Evolutionary conservation across 352 stramenopile genomes (phyloP).

Genomic region (Hyaloperonospora arabidopsidis): DNA sequence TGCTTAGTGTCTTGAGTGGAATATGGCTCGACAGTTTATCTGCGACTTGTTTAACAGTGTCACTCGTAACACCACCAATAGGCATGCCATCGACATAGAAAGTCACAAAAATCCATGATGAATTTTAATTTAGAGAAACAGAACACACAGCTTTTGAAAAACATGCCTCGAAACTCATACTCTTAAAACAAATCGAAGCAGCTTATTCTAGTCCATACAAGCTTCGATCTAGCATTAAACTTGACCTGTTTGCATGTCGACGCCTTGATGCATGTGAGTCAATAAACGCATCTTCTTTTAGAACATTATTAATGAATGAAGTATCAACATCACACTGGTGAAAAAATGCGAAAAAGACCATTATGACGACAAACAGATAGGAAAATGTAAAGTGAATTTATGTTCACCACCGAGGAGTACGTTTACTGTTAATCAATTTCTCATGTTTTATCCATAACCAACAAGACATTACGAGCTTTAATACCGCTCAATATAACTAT

Average conservation of each 20-base stretch:
- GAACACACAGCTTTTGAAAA: not conserved
- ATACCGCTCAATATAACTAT: not conserved
- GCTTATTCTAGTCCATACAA: too few relatives aligned
- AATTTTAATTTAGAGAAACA: not conserved
- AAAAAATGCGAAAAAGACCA: not conserved
- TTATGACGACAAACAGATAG: not conserved
- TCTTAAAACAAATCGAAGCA: too few relatives aligned
- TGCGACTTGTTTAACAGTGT: too few relatives aligned
- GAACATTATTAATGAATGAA: constrained; percentile 1
- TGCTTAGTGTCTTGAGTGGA: not conserved
- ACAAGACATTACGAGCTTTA: constrained; percentile 1
- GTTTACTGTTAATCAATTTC: constrained; percentile 4
- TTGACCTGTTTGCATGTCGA: too few relatives aligned
- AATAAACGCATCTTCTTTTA: constrained; percentile 6
- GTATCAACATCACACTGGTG: constrained; percentile 7
- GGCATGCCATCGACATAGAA: too few relatives aligned
- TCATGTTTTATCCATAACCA: constrained; percentile 1
- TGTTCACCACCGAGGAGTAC: too few relatives aligned
- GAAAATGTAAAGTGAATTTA: constrained; percentile 1
- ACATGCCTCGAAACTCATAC: constrained; percentile 7
- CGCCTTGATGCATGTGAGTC: not conserved
- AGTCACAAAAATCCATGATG: not conserved
- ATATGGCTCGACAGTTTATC: not conserved
- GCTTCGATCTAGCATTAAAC: constrained; percentile 2
- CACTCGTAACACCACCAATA: not conserved